A percentile compares a stretch with the other conserved stretches of the same genome.
phyloP scores from a whole-genome alignment of 495 filamentous ascomycete species.

The Aspergillus saccharolyticus region DNA sequence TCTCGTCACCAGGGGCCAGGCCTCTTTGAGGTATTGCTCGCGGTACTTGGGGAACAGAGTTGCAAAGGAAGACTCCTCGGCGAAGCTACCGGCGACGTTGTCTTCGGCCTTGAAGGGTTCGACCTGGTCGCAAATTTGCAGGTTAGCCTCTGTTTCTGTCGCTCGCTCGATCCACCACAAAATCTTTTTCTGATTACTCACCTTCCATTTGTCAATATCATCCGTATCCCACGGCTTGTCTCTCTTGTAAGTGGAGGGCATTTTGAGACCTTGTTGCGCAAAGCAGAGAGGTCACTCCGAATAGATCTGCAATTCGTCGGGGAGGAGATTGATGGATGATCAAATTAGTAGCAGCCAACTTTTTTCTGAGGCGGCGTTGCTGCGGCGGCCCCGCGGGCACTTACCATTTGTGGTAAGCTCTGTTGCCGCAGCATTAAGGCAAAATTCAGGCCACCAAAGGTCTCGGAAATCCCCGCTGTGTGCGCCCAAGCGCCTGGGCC shows the following conservation, averaged over 20 bases:
- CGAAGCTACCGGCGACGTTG: slow-evolving; percentile 79
- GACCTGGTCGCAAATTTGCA: slow-evolving; percentile 41
- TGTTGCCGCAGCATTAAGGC: slow-evolving; percentile 18
- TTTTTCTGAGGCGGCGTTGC: slow-evolving; percentile 35
- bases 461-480: slow-evolving; percentile 1
- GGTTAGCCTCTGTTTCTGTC: slow-evolving; percentile 9
- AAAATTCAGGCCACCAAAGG: not conserved
- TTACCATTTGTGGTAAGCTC: slow-evolving; percentile 25
- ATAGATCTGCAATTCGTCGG: slow-evolving; percentile 1
- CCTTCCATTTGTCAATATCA: slow-evolving; percentile 97
- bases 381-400: slow-evolving; percentile 21
- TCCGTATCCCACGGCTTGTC: slow-evolving; percentile 98
- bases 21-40: slow-evolving; percentile 85
- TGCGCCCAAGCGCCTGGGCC: slow-evolving; percentile 14
- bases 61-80: slow-evolving; percentile 86
- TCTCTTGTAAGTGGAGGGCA: slow-evolving; percentile 91
- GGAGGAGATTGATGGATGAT: slow-evolving; percentile 19
- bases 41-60: slow-evolving; percentile 97
- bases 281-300: not conserved
- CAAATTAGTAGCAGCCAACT: slow-evolving; percentile 35
- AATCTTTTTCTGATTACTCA: slow-evolving; percentile 18
- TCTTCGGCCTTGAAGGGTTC: slow-evolving; percentile 81
- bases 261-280: slow-evolving; percentile 30
- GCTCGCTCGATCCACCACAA: not conserved
- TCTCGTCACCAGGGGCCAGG: slow-evolving; percentile 81